Percentiles rank a stretch among this genome's conserved stretches.
Evolutionary conservation across 2,329 filamentous ascomycete species (phyloP).

Genomic region (Colletotrichum nymphaeae): DNA sequence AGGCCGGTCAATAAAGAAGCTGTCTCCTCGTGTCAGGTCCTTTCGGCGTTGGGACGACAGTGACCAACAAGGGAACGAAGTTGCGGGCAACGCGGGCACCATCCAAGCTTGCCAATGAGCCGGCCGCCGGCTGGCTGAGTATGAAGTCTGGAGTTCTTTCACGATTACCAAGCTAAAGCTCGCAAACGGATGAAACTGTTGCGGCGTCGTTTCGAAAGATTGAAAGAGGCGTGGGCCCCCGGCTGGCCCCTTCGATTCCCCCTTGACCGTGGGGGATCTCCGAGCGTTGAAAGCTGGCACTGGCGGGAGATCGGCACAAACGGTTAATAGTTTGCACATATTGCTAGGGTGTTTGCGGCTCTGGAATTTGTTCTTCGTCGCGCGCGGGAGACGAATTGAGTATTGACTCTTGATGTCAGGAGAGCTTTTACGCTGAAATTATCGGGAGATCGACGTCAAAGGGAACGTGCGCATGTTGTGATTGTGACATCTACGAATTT

Average conservation of each 20-base stretch:
- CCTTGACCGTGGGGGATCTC: constrained; percentile 9
- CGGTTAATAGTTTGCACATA: not conserved
- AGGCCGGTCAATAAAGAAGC: not conserved
- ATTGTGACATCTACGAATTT: not conserved
- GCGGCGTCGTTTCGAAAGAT: constrained; percentile 24
- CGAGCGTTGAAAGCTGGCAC: not conserved
- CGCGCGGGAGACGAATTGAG: not conserved
- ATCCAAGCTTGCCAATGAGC: not conserved
- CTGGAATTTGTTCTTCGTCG: not conserved
- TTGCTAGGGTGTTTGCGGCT: not conserved
- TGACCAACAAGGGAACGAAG: not conserved
- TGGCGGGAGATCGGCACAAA: constrained; percentile 23
- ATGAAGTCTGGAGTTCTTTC: not conserved
- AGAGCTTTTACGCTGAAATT: not conserved
- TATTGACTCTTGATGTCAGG: not conserved
- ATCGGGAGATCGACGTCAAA: not conserved
- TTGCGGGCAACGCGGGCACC: not conserved
- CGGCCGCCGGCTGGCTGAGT: no score
- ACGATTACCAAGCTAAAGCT: not conserved
- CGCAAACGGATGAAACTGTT: constrained; percentile 24
- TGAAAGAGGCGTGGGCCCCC: not conserved
- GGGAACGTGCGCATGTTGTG: not conserved
- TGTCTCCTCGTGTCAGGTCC: not conserved
- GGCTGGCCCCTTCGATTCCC: not conserved
- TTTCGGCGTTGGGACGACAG: constrained; percentile 5